A percentile compares a stretch with the other conserved stretches of the same genome.
These are phyloP conservation scores for Syzygium aromaticum DNA, from an alignment of 345 rosid species.

Conservation along the genomic window DNA sequence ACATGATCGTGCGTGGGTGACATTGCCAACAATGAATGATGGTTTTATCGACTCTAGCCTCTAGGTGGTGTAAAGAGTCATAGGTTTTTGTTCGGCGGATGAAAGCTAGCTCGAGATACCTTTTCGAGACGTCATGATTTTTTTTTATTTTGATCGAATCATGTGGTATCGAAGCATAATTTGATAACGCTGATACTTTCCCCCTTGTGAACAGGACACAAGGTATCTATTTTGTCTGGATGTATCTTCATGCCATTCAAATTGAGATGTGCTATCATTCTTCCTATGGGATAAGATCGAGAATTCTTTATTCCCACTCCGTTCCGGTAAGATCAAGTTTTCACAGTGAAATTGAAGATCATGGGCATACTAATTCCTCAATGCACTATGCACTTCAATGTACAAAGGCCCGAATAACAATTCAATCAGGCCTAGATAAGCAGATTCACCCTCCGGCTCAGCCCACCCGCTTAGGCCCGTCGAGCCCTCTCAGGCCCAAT, in stretches of 20 bases:
- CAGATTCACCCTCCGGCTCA: background rate
- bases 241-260: background rate
- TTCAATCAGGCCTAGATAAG: background rate
- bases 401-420: background rate
- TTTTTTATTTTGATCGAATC: background rate
- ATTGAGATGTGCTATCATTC: background rate
- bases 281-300: background rate
- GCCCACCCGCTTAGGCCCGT: background rate
- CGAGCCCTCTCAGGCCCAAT: background rate
- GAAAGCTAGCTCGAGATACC: background rate
- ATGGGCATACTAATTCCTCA: background rate
- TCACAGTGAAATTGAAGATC: background rate
- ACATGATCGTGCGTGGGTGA: background rate
- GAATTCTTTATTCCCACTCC: background rate
- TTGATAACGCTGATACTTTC: background rate
- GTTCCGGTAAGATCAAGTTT: background rate
- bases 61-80: background rate
- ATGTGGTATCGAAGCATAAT: background rate
- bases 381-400: background rate
- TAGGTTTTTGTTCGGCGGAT: background rate
- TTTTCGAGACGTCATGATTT: background rate
- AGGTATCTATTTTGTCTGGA: background rate
- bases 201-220: background rate
- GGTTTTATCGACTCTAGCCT: background rate
- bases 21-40: background rate